Evolutionary conservation across 83 land plant species (phyloP), one percentile per base, ranked within the genome.

Genomic region (Diphasiastrum complanatum): DNA sequence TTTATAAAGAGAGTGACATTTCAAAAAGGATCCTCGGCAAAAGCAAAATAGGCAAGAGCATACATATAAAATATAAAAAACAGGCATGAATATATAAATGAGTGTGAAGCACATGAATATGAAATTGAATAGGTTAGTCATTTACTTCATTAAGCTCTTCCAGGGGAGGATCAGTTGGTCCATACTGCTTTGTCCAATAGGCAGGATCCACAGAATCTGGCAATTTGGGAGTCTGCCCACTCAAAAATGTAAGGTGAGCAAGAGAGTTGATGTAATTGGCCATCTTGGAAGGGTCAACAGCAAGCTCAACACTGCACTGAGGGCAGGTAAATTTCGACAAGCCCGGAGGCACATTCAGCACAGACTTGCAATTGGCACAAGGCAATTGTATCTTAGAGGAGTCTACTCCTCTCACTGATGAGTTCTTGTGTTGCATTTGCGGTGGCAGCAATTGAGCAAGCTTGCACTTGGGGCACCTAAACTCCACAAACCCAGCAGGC

Each of bases 331-430:
- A 95, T 11, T 86, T 57, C 28, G 80, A 30, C 33, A 95, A 76
- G 1, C 84, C 89, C 22, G 85, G 89, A 0, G 99, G 99, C 0
- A 86, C 96, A 54, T 89, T 89, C 20, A 95, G 85, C 6, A 93
- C 61, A n/a, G 89, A 81, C 61, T 82, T 78, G 65, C 99, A 93
- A 51, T 81, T 60, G 16, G 83, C 88, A 63, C 96, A 93, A 2
- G 92, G 96, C 2, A 93, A 81, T 85, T 89, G 96, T 16, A 85
- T 71, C 77, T 95, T 89, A n/a, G 96, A 68, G 18, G 86, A 85
- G 60, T 89, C 92, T 50, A 86, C 69, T 22, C 86, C 89, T 58
- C 81, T 86, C 1, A 81, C 72, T 25, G 69, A 19, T 19, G 34
- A 31, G 18, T 16, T 5, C 22, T 8, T 5, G 23, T 11, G 63